Evolutionary conservation across 257 asterid species (phyloP).

Genomic region (Nicotiana knightiana): DNA sequence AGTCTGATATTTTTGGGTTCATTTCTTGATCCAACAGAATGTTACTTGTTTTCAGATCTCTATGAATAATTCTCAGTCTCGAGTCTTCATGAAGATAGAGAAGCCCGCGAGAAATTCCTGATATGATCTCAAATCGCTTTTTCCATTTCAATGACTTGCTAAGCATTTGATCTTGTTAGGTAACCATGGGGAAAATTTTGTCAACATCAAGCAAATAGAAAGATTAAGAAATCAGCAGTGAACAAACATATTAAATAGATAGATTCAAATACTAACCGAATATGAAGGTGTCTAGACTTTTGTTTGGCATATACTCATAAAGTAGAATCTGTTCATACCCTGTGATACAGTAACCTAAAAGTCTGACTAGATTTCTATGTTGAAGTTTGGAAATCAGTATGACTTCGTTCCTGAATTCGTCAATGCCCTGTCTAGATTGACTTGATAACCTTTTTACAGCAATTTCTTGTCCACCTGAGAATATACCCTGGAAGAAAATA

Average conservation of each 20-base stretch:
- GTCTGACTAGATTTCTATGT: constrained; percentile 8
- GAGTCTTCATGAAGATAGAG: constrained; percentile 18
- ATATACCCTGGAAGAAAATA: constrained; percentile 18
- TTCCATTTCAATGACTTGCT: constrained; percentile 6
- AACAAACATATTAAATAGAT: background rate
- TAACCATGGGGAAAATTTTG: background rate
- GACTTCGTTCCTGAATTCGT: constrained; percentile 25
- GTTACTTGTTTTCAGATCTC: constrained; percentile 16
- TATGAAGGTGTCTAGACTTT: constrained; percentile 16
- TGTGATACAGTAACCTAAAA: constrained; percentile 20
- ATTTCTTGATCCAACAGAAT: constrained; percentile 13
- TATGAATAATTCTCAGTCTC: constrained; percentile 9
- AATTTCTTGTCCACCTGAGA: constrained; percentile 22
- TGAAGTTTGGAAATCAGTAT: constrained; percentile 9
- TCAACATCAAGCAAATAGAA: background rate
- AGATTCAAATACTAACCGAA: constrained; percentile 21
- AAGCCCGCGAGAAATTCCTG: constrained; percentile 13
- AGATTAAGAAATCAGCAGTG: background rate
- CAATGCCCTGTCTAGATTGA: constrained; percentile 21
- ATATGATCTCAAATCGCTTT: constrained; percentile 12
- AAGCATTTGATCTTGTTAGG: background rate
- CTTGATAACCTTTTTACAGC: constrained; percentile 31
- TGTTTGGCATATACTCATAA: constrained; percentile 16
- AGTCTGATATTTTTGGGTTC: constrained; percentile 15
- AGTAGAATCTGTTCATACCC: constrained; percentile 21